phyloP scores from a whole-genome alignment of 768 basidiomycete species.

The Artomyces pyxidatus region DNA sequence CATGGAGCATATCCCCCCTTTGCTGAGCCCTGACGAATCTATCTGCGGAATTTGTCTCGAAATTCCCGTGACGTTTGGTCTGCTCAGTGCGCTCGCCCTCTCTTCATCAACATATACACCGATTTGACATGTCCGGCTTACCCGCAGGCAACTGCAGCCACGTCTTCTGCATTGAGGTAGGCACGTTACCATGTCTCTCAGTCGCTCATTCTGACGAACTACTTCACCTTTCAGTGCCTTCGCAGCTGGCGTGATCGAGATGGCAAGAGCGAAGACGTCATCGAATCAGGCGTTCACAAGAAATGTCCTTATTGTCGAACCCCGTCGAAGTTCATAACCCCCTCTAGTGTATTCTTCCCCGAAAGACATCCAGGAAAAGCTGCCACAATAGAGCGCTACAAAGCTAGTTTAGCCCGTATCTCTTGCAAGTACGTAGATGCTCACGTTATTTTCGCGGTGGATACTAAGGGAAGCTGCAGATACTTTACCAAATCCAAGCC shows the following conservation, averaged over 20 bases:
- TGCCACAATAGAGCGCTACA: constrained; percentile 47
- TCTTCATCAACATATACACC: constrained; percentile 3
- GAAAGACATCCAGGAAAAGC: constrained; percentile 46
- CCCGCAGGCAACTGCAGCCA: constrained; percentile 76
- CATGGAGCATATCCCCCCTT: background rate
- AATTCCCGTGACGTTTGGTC: constrained; percentile 57
- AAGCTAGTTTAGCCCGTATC: constrained; percentile 63
- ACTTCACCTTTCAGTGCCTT: constrained; percentile 47
- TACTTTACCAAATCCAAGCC: constrained; percentile 52
- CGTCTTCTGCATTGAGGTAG: constrained; percentile 65
- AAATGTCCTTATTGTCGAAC: constrained; percentile 74
- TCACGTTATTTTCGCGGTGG: background rate
- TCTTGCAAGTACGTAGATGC: constrained; percentile 50
- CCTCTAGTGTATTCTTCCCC: constrained; percentile 61
- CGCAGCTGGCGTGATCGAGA: constrained; percentile 66
- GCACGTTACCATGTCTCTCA: background rate
- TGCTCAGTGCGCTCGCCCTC: constrained; percentile 41
- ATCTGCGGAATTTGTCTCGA: constrained; percentile 72
- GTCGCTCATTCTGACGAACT: background rate
- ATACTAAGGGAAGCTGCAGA: constrained; percentile 25
- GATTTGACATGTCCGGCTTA: constrained; percentile 2
- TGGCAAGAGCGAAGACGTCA: constrained; percentile 41
- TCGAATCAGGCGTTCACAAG: constrained; percentile 56
- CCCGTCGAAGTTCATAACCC: constrained; percentile 59
- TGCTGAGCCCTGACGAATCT: constrained; percentile 36